These are phyloP conservation scores for Plasmodium vivax DNA, from an alignment of 169 alveolate genomes.

Conservation along the genomic window DNA sequence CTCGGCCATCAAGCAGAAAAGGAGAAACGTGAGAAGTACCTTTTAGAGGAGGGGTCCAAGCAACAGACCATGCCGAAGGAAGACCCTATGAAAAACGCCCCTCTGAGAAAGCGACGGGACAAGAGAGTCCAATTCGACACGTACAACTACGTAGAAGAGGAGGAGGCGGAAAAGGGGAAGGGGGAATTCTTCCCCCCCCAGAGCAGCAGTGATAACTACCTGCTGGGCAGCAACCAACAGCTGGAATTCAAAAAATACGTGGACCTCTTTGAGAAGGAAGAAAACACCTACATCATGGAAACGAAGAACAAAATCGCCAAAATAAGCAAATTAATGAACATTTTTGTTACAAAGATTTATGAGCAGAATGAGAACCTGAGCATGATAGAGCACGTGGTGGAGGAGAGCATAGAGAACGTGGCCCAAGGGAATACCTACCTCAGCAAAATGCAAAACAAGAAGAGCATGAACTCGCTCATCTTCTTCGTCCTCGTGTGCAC, in stretches of 20 bases:
- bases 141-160: conserved; percentile 8
- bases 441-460: conserved; percentile 48
- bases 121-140: conserved; percentile 2
- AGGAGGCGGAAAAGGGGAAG: conserved; percentile 28
- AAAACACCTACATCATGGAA: conserved; percentile 67
- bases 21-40: neutral
- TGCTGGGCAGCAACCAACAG: conserved; percentile 6
- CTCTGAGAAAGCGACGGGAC: neutral
- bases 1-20: neutral
- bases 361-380: conserved; percentile 66
- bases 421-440: conserved; percentile 58
- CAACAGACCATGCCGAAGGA: neutral
- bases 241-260: conserved; percentile 65
- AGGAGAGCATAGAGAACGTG: conserved; percentile 68
- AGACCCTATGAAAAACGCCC: neutral
- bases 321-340: conserved; percentile 64
- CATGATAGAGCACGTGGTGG: conserved; percentile 64
- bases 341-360: conserved; percentile 67
- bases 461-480: conserved; percentile 60
- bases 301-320: conserved; percentile 64
- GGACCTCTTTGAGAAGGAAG: conserved; percentile 69
- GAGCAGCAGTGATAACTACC: neutral
- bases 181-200: neutral
- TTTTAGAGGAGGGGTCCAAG: neutral
- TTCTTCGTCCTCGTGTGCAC: conserved; percentile 46